Evolutionary conservation across 805 yeast species (phyloP), one percentile per base, ranked within the genome.

Genomic region (Saitoella complicata): DNA sequence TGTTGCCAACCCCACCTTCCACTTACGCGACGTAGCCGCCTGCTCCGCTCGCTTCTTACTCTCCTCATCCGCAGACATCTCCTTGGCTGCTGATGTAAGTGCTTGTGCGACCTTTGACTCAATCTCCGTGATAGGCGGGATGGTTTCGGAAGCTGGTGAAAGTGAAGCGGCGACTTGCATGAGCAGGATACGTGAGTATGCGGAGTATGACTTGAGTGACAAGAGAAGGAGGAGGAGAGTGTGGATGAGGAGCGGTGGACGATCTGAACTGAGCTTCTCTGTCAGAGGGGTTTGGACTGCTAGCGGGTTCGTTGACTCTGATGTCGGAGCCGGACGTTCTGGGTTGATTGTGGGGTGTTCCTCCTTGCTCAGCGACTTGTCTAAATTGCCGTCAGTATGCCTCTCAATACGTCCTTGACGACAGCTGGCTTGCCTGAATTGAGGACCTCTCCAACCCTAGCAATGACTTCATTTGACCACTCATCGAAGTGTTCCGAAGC

Each of bases 1-100:
- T 7, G 51, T 46, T 11, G 51, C 51, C 10, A 49, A 13, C 5
- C 51, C 51, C 33, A 49, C 43, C 3, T 37, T 34, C 44, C 45
- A 34, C 11, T 42, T 43, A 4, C 45, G 44, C 35, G 41, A 41
- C 21, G 30, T 32, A 9, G 13, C 37, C 34, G 30, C 11, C 30
- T 21, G 13, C 8, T 9, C 34, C 9, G 36, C 45, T 32, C 37
- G 31, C 29, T 13, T 36, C 11, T 31, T 31, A 5, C 21, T 21
- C 9, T 33, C 32, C 13, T 21, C 13, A 13, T 45, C 44, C n/a
- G 34, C 29, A 9, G 35, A 34, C 30, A 45, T 13, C 30, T 33
- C 39, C 33, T 45, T 29, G 21, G 44, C 29, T 29, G 49, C 39
- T 9, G 47, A 46, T 30, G 41, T 10, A n/a, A 40, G 39, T 45